Base-by-base conservation (phyloP, 2,329 filamentous ascomycete species). In the Fusarium robinianum region DNA sequence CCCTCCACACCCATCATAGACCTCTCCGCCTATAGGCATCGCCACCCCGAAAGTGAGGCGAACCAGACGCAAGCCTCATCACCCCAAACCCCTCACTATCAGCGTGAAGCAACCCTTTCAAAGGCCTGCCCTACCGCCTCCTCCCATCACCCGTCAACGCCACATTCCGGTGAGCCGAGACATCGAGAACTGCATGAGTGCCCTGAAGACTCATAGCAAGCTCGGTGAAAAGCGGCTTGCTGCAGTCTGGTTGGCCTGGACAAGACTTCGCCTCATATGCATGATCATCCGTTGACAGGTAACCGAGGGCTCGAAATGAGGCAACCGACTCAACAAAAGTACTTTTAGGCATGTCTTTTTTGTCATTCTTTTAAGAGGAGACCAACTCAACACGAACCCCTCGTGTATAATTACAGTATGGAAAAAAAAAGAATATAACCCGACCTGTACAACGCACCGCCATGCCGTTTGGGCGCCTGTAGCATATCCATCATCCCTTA, bases 381-480 rank as follows among this genome's bases (percentile, higher is more conserved):
- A 45, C 54, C 43, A 47, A 39, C 39, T 49, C 24, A 31, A 26
- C 40, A n/a, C n/a, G n/a, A n/a, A n/a, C 48, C 51, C 46, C 55
- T 44, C 48, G 18, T 59, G 45, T 55, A 61, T 51, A 57, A 61
- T 61, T 61, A 61, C 58, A 61, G 46, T 58, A 57, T n/a, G n/a
- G n/a, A n/a, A n/a, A n/a, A n/a, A n/a, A n/a, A n/a, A n/a, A n/a
- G n/a, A n/a, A n/a, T n/a, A n/a, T n/a, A 45, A 47, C 51, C 41
- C 54, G 49, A 46, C 55, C 47, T 59, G 53, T 61, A 61, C 57
- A 60, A 58, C 58, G 51, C 56, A 55, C 49, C 49, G 49, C 55
- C 54, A 51, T 58, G 54, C 53, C 57, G 51, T 55, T 61, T 57
- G 58, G n/a, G 58, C 58, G 58, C 57, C 57, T 53, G 57, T 55